phyloP scores from a whole-genome alignment of 2,329 filamentous ascomycete species.

The Calonectria naviculata region DNA sequence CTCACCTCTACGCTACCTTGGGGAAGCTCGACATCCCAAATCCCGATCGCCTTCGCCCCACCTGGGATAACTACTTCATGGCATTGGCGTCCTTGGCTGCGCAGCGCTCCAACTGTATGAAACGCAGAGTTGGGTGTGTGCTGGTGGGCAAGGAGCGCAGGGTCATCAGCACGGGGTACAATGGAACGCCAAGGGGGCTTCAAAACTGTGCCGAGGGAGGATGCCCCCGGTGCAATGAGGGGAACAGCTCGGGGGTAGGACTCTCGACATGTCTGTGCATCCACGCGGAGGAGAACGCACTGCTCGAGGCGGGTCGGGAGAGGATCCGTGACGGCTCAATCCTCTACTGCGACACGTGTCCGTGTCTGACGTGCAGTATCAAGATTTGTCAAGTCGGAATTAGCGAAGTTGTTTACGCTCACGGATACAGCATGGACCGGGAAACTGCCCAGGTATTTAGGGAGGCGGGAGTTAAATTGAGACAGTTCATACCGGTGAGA shows the following conservation, averaged over 20 bases:
- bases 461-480: conserved; percentile 83
- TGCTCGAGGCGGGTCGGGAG: conserved; percentile 93
- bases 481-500: conserved; percentile 88
- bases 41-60: conserved; percentile 82
- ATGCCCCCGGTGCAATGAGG: conserved; percentile 87
- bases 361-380: conserved; percentile 96
- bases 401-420: conserved; percentile 92
- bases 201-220: conserved; percentile 94
- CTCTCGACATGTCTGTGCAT: conserved; percentile 93
- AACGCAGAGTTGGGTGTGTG: conserved; percentile 93
- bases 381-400: conserved; percentile 99
- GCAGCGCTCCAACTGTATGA: conserved; percentile 97
- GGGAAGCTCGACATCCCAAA: conserved; percentile 81
- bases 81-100: conserved; percentile 91
- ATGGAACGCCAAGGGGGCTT: conserved; percentile 92
- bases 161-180: conserved; percentile 96
- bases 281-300: conserved; percentile 98
- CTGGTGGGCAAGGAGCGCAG: conserved; percentile 83
- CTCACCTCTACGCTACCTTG: conserved; percentile 78
- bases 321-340: conserved; percentile 84
- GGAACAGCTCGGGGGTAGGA: conserved; percentile 74
- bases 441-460: conserved; percentile 85
- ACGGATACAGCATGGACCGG: conserved; percentile 94
- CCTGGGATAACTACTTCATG: conserved; percentile 99
- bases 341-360: conserved; percentile 96